Base-by-base conservation (phyloP, 2,329 filamentous ascomycete species). In the Talaromyces sp. region DNA sequence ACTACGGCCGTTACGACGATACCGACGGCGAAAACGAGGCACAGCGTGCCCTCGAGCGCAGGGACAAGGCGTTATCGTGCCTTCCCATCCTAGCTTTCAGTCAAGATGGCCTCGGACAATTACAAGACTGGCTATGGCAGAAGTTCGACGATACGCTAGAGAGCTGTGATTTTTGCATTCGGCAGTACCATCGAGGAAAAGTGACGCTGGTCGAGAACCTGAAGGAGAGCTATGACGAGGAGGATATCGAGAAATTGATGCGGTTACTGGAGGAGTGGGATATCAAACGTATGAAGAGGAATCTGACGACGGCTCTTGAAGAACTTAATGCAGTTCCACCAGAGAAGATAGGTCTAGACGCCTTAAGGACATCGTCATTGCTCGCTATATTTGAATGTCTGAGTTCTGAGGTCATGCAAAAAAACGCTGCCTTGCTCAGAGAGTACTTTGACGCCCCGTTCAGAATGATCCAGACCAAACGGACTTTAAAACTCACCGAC, bases 301-400 rank as follows among this genome's bases (percentile, higher is more conserved):
- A 88, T 57, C 77, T 91, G 33, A 74, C 79, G n/a, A 82, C 79
- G 69, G 88, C 87, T 2, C 81, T 84, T 61, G 73, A 81, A 2
- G 83, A 84, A 61, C 83, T 90, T 47, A 78, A 80, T 66, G 76
- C 77, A 13, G 75, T 84, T 8, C 81, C 85, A 2, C 80, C 82
- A 3, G 78, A 83, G 50, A 72, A 83, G 65, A 82, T 86, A 45
- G 81, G 78, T 25, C 79, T 86, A 41, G 75, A 77, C 61, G 76
- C 81, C 31, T 75, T 88, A 31, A 82, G 85, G 33, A 79, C 84
- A 1, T 81, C 86, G 33, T 87, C 91, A 7, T 85, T 96, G 60
- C 86, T 95, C 66, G 89, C 92, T 11, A 86, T 98, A 35, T 97
- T 96, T 71, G 94, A 98, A 75, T 89, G 90, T 0, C 81, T 98